Conservation (phyloP, 768 basidiomycete genomes). For the Fibroporia radiculosa region DNA sequence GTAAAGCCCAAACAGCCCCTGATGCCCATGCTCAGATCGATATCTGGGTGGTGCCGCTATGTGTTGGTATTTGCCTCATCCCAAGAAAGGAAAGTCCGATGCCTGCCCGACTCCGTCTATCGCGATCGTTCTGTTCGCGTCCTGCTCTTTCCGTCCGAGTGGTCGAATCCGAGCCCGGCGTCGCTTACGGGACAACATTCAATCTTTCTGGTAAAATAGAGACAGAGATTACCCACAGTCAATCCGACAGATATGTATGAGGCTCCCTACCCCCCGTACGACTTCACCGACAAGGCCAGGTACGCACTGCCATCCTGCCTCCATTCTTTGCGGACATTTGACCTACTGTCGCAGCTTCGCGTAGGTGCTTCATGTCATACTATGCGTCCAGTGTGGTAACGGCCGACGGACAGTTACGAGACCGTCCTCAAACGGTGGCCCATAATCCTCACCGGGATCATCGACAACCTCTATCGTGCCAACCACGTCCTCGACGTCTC, state of each 20-base stretch:
- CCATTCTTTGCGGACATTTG: not conserved
- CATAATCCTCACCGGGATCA: conserved; percentile 72
- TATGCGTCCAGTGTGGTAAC: not conserved
- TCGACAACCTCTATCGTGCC: conserved; percentile 65
- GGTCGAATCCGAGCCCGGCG: too few relatives aligned
- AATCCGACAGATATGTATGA: conserved; percentile 35
- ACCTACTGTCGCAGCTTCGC: conserved; percentile 60
- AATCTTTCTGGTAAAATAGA: too few relatives aligned
- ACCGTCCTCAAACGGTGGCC: conserved; percentile 79
- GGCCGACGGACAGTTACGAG: conserved; percentile 48
- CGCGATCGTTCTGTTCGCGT: too few relatives aligned
- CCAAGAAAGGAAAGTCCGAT: too few relatives aligned
- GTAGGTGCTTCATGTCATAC: conserved; percentile 30
- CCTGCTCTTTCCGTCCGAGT: too few relatives aligned
- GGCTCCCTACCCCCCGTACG: conserved; percentile 61
- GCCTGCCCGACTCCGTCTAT: too few relatives aligned
- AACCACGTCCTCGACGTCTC: conserved; percentile 53
- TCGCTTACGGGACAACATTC: too few relatives aligned
- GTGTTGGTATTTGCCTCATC: too few relatives aligned
- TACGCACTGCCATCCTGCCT: conserved; percentile 22
- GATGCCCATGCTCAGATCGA: too few relatives aligned
- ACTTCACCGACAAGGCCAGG: conserved; percentile 65
- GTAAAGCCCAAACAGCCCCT: too few relatives aligned
- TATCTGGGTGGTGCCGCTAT: too few relatives aligned
- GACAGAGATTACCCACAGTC: too few relatives aligned